These are phyloP conservation scores for Helianthus annuus DNA, from an alignment of 129 eudicot species.

Conservation along the genomic window DNA sequence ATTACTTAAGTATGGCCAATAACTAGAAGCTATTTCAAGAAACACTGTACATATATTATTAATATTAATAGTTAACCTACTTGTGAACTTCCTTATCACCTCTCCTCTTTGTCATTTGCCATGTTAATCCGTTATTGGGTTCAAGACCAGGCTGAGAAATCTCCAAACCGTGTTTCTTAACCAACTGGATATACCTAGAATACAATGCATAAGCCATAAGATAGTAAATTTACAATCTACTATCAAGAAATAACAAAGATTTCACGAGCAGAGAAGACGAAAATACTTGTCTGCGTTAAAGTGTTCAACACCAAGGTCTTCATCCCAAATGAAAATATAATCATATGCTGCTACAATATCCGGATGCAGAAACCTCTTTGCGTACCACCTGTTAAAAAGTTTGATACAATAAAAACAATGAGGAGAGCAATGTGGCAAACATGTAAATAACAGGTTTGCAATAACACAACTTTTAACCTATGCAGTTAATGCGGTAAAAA, in stretches of 20 bases:
- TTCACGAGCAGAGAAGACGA: background rate
- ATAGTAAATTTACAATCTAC: background rate
- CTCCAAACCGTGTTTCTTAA: slow-evolving; percentile 85
- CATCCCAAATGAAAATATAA: slow-evolving; percentile 95
- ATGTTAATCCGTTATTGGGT: slow-evolving; percentile 89
- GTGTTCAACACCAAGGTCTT: slow-evolving; percentile 95
- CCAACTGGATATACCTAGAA: slow-evolving; percentile 67
- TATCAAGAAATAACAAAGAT: background rate
- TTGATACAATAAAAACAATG: background rate
- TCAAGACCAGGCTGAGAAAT: slow-evolving; percentile 98
- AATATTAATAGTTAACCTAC: slow-evolving; percentile 40
- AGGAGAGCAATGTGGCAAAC: slow-evolving; percentile 2
- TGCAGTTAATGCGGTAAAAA: no score
- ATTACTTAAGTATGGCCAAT: slow-evolving; percentile 8
- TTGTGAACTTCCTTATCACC: slow-evolving; percentile 98
- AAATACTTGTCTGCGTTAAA: slow-evolving; percentile 74
- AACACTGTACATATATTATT: background rate
- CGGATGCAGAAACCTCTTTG: slow-evolving; percentile 91
- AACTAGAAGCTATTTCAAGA: slow-evolving; percentile 9
- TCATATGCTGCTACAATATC: slow-evolving; percentile 94
- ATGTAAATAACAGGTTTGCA: background rate
- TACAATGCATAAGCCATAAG: background rate
- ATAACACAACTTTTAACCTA: slow-evolving; percentile 14
- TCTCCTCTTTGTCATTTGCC: slow-evolving; percentile 99
- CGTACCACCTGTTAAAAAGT: slow-evolving; percentile 71